Conservation (phyloP, 192 early-diverging fungal species). For the Backusella morwellensis region DNA sequence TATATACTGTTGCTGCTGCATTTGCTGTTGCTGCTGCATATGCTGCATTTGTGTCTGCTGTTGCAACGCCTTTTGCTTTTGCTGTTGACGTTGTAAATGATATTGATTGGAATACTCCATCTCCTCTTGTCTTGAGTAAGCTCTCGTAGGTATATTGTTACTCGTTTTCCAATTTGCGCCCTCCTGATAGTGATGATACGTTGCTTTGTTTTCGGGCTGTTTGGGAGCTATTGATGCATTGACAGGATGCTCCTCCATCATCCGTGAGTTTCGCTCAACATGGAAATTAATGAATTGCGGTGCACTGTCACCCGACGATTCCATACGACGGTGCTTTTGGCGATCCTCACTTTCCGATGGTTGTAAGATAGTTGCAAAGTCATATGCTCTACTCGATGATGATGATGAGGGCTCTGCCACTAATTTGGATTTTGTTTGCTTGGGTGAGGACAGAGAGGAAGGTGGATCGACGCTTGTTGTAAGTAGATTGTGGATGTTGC, state of each 20-base stretch:
- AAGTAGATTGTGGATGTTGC: conserved; percentile 23
- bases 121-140: background rate
- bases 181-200: background rate
- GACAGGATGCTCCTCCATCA: background rate
- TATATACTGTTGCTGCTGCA: background rate
- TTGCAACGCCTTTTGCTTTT: background rate
- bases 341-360: background rate
- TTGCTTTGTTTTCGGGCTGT: background rate
- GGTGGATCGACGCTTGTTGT: conserved; percentile 15
- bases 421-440: background rate
- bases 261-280: background rate
- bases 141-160: background rate
- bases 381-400: background rate
- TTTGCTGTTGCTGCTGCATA: background rate
- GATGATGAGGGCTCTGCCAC: background rate
- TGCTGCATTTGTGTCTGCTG: background rate
- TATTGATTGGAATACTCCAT: background rate
- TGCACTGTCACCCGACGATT: background rate
- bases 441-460: background rate
- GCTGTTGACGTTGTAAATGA: background rate
- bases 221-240: background rate
- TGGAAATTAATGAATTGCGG: conserved; percentile 7
- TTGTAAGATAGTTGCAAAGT: conserved; percentile 24
- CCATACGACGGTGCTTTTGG: background rate
- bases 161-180: background rate